Evolutionary conservation across 176 grass and related monocot genomes (phyloP).

Genomic region (Hordeum marinum): DNA sequence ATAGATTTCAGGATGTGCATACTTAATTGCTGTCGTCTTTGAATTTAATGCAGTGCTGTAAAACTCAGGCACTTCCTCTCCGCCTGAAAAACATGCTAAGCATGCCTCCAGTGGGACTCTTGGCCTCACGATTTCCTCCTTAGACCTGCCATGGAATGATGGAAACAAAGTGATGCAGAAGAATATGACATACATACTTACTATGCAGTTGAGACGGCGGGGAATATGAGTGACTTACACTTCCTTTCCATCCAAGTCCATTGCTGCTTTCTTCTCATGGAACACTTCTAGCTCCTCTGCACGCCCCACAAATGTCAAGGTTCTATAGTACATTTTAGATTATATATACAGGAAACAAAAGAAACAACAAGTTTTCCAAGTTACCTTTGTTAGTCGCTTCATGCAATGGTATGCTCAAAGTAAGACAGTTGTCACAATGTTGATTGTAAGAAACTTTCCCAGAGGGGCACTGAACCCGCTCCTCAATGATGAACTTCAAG

Average conservation of each 20-base stretch:
- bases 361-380: neutral
- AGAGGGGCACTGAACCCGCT: conserved; percentile 87
- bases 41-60: conserved; percentile 90
- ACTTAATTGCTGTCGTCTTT: conserved; percentile 92
- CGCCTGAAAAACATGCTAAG: conserved; percentile 74
- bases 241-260: conserved; percentile 77
- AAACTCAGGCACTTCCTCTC: conserved; percentile 83
- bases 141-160: conserved; percentile 48
- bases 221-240: conserved; percentile 49
- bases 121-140: conserved; percentile 82
- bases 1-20: conserved; percentile 31
- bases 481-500: conserved; percentile 93
- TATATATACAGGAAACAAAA: neutral
- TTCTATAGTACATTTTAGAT: neutral
- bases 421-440: conserved; percentile 71
- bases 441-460: conserved; percentile 96
- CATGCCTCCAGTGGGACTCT: conserved; percentile 92
- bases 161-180: neutral
- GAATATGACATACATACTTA: neutral
- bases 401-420: conserved; percentile 84
- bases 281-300: conserved; percentile 89
- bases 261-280: conserved; percentile 64
- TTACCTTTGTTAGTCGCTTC: conserved; percentile 93
- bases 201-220: neutral
- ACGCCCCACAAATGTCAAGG: conserved; percentile 36